Evolutionary conservation across 75 land plant genomes (phyloP), one percentile per base, ranked within the genome.

Genomic region (Pinus taeda): DNA sequence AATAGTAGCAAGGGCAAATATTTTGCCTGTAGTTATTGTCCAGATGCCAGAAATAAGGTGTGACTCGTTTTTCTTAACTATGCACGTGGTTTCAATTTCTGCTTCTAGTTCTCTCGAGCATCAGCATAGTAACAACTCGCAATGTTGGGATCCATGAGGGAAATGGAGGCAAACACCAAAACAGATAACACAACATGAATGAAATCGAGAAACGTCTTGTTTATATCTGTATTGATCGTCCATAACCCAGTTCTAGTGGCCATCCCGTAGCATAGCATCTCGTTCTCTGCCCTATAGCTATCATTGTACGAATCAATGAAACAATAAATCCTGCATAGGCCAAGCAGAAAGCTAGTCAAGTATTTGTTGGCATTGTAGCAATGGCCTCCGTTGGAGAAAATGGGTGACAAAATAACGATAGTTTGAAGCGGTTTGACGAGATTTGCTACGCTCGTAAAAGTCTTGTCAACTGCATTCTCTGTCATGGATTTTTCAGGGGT

Each of bases 391-490:
- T 89, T 85, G 74, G 89, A 82, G 39, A 89, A 71, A 53, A 85
- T 57, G 20, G 93, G 91, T 21, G 61, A 80, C 60, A 92, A 80
- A 76, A 92, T 83, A 2, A 87, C 93, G 0, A 89, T 88, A 0
- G 89, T 92, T 1, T 89, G 93, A 26, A 92, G 91, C 60, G 89
- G 87, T 74, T 75, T 87, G 57, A 88, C 71, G 42, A 92, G 88
- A 78, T 89, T 89, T 14, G 81, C 88, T 0, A 80, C 21, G 2
- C 88, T 83, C 15, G 72, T 60, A 53, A 88, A 65, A 37, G 90
- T 76, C 59, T 57, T 78, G 30, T 56, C 36, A 4, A 15, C 26
- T 22, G 45, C 24, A 15, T 55, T 73, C 15, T 53, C 33, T 49
- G 24, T 15, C 3, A 9, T 36, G 22, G 39, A 17, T 37, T 67